Evolutionary conservation across 2,329 filamentous ascomycete genomes (phyloP).

Genomic region (Ophiosphaerella herpotricha): DNA sequence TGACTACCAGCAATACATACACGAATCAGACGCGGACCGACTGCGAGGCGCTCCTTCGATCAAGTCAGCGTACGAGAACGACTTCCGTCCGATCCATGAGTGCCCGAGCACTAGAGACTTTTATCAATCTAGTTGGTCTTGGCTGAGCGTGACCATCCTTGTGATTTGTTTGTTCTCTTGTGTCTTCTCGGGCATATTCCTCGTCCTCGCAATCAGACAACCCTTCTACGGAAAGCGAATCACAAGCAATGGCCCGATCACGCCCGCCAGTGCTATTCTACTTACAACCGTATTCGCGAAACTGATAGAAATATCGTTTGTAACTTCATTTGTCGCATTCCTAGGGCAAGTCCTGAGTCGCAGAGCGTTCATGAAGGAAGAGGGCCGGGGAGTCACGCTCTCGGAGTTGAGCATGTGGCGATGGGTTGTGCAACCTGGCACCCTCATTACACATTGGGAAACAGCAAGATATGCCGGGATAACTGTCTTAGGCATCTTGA

Average conservation of each 20-base stretch:
- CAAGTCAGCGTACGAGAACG: constrained; percentile 42
- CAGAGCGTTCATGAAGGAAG: constrained; percentile 63
- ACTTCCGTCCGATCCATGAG: constrained; percentile 42
- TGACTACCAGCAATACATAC: constrained; percentile 39
- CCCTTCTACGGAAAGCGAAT: constrained; percentile 67
- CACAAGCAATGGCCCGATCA: constrained; percentile 56
- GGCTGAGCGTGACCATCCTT: constrained; percentile 53
- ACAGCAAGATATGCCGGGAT: constrained; percentile 66
- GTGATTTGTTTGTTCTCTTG: constrained; percentile 65
- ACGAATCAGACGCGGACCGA: constrained; percentile 27
- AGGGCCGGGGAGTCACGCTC: constrained; percentile 68
- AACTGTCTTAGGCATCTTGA: constrained; percentile 67
- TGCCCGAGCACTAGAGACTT: constrained; percentile 47
- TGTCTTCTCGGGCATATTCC: constrained; percentile 67
- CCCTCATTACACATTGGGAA: constrained; percentile 70
- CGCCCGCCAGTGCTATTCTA: constrained; percentile 67
- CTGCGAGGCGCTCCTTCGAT: constrained; percentile 35
- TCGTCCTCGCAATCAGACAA: constrained; percentile 64
- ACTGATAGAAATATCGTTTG: constrained; percentile 76
- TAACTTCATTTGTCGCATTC: constrained; percentile 75
- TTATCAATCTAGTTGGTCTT: constrained; percentile 48
- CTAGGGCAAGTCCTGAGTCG: constrained; percentile 76
- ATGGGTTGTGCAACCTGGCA: constrained; percentile 69
- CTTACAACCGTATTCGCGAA: constrained; percentile 74
- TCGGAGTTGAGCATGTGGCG: constrained; percentile 78